Conservation (phyloP, 305 asterid species). For the Fraxinus baroniana region DNA sequence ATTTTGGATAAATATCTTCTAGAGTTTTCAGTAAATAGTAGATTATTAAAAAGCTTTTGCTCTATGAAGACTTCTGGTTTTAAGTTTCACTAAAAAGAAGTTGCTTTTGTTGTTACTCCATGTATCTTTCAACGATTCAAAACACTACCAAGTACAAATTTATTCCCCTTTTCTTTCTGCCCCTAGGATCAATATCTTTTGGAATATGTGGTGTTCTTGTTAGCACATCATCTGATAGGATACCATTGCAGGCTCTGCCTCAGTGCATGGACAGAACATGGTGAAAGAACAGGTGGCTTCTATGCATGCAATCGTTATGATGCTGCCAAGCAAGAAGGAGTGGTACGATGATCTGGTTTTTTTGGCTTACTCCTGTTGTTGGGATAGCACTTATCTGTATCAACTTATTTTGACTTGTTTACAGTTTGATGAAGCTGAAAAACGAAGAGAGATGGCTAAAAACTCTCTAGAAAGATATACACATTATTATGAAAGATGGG, state of each 20-base stretch:
- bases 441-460: slow-evolving; percentile 97
- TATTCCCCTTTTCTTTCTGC: slow-evolving; percentile 15
- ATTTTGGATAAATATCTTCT: slow-evolving; percentile 3
- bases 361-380: slow-evolving; percentile 17
- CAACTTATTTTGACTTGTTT: slow-evolving; percentile 27
- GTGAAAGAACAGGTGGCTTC: slow-evolving; percentile 79
- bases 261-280: slow-evolving; percentile 86
- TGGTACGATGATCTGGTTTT: slow-evolving; percentile 48
- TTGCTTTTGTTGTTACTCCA: slow-evolving; percentile 1
- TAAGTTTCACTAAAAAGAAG: neutral
- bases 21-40: neutral
- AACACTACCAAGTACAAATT: neutral
- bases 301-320: slow-evolving; percentile 86
- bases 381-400: slow-evolving; percentile 22
- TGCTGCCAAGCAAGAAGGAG: slow-evolving; percentile 80
- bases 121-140: slow-evolving; percentile 12
- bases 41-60: slow-evolving; percentile 19
- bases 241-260: slow-evolving; percentile 78
- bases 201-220: slow-evolving; percentile 20
- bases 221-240: slow-evolving; percentile 30
- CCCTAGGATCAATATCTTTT: slow-evolving; percentile 19
- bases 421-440: slow-evolving; percentile 87
- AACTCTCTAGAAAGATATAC: slow-evolving; percentile 92
- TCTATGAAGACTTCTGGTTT: neutral
- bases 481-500: slow-evolving; percentile 97